A percentile compares a stretch with the other conserved stretches of the same genome.
Evolutionary conservation across 2,329 filamentous ascomycete species (phyloP).

Genomic region (Ophiostoma ips): DNA sequence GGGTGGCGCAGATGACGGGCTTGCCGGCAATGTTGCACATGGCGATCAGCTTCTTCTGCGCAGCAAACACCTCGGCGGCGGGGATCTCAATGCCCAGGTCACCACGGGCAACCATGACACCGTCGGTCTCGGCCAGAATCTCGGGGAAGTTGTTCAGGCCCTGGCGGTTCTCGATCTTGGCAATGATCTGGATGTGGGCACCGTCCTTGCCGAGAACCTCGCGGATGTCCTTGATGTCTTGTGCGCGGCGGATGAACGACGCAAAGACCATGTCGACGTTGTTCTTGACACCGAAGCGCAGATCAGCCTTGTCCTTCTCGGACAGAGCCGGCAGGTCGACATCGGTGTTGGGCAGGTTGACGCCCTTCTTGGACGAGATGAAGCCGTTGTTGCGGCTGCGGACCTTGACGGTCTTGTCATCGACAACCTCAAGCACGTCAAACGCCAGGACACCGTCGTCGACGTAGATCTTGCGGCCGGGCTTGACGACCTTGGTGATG

Average conservation of each 20-base stretch:
- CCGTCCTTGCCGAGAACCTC: conserved; percentile 81
- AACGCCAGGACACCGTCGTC: conserved; percentile 97
- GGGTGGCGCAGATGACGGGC: conserved; percentile 95
- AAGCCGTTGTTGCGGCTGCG: conserved; percentile 92
- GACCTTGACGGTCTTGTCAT: conserved; percentile 79
- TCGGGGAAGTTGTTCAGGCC: conserved; percentile 99
- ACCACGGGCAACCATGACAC: conserved; percentile 99
- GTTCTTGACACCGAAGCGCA: conserved; percentile 95
- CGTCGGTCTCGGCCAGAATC: conserved; percentile 90
- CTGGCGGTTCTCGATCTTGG: conserved; percentile 99
- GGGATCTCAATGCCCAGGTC: conserved; percentile 98
- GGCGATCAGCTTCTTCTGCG: conserved; percentile 99
- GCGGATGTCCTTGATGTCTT: conserved; percentile 88
- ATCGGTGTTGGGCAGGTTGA: conserved; percentile 97
- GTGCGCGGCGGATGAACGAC: conserved; percentile 88
- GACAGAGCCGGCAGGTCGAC: conserved; percentile 95
- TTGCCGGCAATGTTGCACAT: conserved; percentile 99
- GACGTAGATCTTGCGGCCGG: conserved; percentile 88
- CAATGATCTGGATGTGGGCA: conserved; percentile 96
- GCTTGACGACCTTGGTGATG: conserved; percentile 94
- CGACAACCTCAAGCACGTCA: conserved; percentile 74
- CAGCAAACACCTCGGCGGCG: conserved; percentile 94
- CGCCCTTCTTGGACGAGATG: conserved; percentile 98
- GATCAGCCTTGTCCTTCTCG: conserved; percentile 93
- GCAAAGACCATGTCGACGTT: conserved; percentile 98